Evolutionary conservation across 768 basidiomycete genomes (phyloP).

Genomic region (Pisolithus tinctorius): DNA sequence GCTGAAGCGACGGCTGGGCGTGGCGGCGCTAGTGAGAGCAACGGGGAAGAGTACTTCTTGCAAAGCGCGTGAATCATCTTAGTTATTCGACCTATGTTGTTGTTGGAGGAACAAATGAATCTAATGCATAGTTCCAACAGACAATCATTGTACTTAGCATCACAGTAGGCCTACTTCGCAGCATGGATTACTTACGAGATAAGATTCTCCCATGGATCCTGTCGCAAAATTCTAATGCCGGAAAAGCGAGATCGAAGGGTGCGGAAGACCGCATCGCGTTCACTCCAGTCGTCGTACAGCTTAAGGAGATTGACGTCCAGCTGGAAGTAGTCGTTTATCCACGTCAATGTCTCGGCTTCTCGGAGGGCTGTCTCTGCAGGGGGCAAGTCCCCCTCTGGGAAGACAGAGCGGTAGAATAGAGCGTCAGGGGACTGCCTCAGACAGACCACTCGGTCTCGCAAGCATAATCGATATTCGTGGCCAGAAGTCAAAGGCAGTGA

Average conservation of each 20-base stretch:
- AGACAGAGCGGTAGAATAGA: slow-evolving; percentile 67
- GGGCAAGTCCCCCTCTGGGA: slow-evolving; percentile 40
- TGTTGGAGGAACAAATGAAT: slow-evolving; percentile 97
- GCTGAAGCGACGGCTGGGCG: slow-evolving; percentile 21
- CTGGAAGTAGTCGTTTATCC: slow-evolving; percentile 87
- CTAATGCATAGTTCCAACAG: slow-evolving; percentile 31
- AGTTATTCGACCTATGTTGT: slow-evolving; percentile 91
- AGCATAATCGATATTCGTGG: slow-evolving; percentile 73
- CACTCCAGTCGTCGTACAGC: slow-evolving; percentile 74
- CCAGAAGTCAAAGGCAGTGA: slow-evolving; percentile 35
- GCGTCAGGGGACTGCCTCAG: slow-evolving; percentile 61
- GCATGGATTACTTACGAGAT: slow-evolving; percentile 61
- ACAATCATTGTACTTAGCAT: background rate
- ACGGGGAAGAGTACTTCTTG: slow-evolving; percentile 61
- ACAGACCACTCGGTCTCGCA: slow-evolving; percentile 79
- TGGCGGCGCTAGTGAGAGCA: slow-evolving; percentile 45
- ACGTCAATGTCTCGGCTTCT: slow-evolving; percentile 61
- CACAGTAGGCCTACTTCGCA: background rate
- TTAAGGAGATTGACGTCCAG: slow-evolving; percentile 63
- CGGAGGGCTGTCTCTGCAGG: slow-evolving; percentile 25
- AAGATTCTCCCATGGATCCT: slow-evolving; percentile 95
- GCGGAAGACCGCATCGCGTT: slow-evolving; percentile 69
- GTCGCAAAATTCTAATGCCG: slow-evolving; percentile 82
- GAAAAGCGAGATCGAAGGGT: slow-evolving; percentile 54
- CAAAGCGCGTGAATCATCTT: slow-evolving; percentile 88